Percentiles rank a stretch among this genome's conserved stretches.
Conservation (phyloP, 768 basidiomycete species). For the Mycena albidolilacea region DNA sequence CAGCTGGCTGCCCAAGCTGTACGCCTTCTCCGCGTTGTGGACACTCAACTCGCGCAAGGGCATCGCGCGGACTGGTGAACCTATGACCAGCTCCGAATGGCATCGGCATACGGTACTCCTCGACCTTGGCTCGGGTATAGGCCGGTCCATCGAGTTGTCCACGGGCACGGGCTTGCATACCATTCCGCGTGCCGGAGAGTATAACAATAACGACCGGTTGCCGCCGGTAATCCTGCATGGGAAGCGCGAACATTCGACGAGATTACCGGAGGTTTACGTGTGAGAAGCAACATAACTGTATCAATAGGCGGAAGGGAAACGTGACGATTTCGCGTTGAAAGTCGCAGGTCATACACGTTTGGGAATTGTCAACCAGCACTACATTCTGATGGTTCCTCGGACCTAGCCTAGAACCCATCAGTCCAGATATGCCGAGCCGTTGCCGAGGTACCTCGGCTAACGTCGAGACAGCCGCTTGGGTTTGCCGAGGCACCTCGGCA, state of each 20-base stretch:
- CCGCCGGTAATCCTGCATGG: not conserved
- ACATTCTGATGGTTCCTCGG: no score
- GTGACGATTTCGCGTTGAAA: no score
- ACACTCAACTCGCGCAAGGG: constrained; percentile 6
- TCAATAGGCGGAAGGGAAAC: no score
- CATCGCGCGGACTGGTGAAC: not conserved
- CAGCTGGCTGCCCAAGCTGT: not conserved
- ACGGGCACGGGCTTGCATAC: not conserved
- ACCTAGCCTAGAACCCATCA: no score
- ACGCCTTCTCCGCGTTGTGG: constrained; percentile 9
- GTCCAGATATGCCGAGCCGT: no score
- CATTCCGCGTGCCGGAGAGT: not conserved
- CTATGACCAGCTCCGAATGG: not conserved
- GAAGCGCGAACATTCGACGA: not conserved
- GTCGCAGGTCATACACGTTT: no score
- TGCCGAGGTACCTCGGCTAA: no score
- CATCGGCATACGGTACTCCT: not conserved
- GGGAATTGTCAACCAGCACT: no score
- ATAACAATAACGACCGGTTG: not conserved
- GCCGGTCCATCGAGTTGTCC: not conserved
- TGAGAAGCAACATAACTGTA: no score
- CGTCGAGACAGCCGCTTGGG: no score
- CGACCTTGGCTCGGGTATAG: not conserved
- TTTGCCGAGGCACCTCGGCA: no score
- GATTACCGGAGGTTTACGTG: not conserved